Evolutionary conservation across 2,329 filamentous ascomycete species (phyloP), one percentile per base, ranked within the genome.

Genomic region (Aspergillus pseudotamarii): DNA sequence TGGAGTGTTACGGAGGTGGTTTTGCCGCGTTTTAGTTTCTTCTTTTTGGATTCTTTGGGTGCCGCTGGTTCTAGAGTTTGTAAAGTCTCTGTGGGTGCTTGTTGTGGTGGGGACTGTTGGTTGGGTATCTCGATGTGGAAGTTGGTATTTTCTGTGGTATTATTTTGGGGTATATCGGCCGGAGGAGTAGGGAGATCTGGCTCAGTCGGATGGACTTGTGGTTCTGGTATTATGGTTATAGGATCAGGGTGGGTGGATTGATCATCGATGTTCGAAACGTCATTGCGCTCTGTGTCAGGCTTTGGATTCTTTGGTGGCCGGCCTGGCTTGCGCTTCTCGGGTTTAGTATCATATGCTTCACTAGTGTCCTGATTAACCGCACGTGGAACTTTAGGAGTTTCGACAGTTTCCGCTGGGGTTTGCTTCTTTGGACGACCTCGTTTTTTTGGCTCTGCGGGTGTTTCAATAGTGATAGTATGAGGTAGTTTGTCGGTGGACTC

Each of bases 1-100:
- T 72, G 71, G 3, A 75, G 62, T 2, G 73, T 71, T 5, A 72
- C 69, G 6, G 78, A 79, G 0, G 74, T 78, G 6, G 78, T 78
- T 62, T 81, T 82, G 43, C 77, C 76, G 63, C 82, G 76, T 68
- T 81, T 84, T 23, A 75, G 58, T 57, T 80, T 81, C 66, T 74
- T 80, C 76, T 79, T 84, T 72, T 64, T 80, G 62, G 63, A 66
- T 54, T 64, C 77, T 68, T 63, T 78, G 71, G 59, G 9, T 5
- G 54, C 55, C 51, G 11, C 55, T 54, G 11, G 14, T 12, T 68
- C 64, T 16, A 21, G 11, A 28, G 12, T 19, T 16, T 26, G 8
- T 32, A n/a, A n/a, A 32, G 51, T 23, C 57, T n/a, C 28, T 21
- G 19, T n/a, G 10, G 3, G 48, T 16, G 48, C 26, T 61, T 48